Evolutionary conservation across 225 moss, liverwort and hornwort genomes (phyloP), one percentile per base, ranked within the genome.

Genomic region (Bryum argenteum): DNA sequence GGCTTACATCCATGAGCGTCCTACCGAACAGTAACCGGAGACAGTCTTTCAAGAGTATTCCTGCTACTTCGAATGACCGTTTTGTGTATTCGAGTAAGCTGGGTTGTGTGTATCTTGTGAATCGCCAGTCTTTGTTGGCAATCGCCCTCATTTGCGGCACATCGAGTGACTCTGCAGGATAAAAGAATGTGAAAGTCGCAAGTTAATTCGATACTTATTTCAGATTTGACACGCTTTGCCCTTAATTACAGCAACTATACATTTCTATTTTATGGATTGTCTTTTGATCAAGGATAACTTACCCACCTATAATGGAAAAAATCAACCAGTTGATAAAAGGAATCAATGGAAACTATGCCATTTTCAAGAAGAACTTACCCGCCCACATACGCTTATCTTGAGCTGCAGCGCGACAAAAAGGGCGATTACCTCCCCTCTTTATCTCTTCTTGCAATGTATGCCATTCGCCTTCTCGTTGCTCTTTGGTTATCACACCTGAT

Each of bases 331-430:
- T n/a, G n/a, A n/a, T n/a, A n/a, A n/a, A n/a, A n/a, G n/a, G n/a
- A n/a, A n/a, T n/a, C n/a, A n/a, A n/a, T n/a, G n/a, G n/a, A n/a
- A n/a, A n/a, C n/a, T n/a, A n/a, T n/a, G 54, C 53, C 42, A 52
- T 59, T 60, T 21, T n/a, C n/a, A n/a, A n/a, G 3, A 26, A 21
- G 4, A 54, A 75, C 79, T 69, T 81, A 96, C 96, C 93, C 70
- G 90, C 93, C 93, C 91, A 93, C 96, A 96, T 96, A 21, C 93
- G 85, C 58, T 87, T 87, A 59, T 88, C 93, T 60, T 64, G 60
- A 53, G 71, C 69, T 65, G 79, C 78, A 50, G 89, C 83, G 63
- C 93, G 82, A 63, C 96, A 96, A 64, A 96, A 96, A 23, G 96
- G 89, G n/a, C 93, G 90, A 76, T 77, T 69, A 59, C 82, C 87